Conservation (phyloP, 352 stramenopile species). For the Pelagophyceae sp. region DNA sequence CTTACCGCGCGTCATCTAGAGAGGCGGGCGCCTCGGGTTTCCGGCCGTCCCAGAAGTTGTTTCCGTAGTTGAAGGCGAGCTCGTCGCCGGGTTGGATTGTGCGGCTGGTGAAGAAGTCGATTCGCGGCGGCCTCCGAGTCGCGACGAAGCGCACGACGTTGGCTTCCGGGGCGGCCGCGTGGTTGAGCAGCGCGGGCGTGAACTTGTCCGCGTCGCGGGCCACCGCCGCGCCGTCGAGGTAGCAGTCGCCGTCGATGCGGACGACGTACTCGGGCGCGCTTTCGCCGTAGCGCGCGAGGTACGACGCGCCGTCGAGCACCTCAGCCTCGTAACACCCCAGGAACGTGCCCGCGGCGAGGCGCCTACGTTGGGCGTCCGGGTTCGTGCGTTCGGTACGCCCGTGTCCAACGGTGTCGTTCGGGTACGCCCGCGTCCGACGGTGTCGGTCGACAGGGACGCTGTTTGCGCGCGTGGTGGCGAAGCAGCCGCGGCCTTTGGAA, state of each 20-base stretch:
- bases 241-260: constrained; percentile 2
- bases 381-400: too few relatives aligned
- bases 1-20: too few relatives aligned
- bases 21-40: too few relatives aligned
- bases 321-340: constrained; percentile 4
- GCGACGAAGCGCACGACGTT: constrained; percentile 13
- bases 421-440: too few relatives aligned
- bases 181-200: constrained; percentile 5
- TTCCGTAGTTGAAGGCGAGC: constrained; percentile 13
- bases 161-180: neutral
- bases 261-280: constrained; percentile 4
- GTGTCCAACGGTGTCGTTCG: too few relatives aligned
- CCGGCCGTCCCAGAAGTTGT: constrained; percentile 3
- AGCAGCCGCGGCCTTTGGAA: neutral
- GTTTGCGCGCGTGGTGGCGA: neutral
- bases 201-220: neutral
- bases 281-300: neutral
- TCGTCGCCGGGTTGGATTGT: neutral
- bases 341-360: constrained; percentile 1
- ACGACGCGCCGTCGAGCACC: neutral
- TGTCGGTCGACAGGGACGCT: too few relatives aligned
- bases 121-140: neutral
- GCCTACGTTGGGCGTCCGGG: too few relatives aligned
- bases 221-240: neutral
- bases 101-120: constrained; percentile 11